phyloP scores from a whole-genome alignment of 2,329 filamentous ascomycete species.

The Talaromyces rugulosus region DNA sequence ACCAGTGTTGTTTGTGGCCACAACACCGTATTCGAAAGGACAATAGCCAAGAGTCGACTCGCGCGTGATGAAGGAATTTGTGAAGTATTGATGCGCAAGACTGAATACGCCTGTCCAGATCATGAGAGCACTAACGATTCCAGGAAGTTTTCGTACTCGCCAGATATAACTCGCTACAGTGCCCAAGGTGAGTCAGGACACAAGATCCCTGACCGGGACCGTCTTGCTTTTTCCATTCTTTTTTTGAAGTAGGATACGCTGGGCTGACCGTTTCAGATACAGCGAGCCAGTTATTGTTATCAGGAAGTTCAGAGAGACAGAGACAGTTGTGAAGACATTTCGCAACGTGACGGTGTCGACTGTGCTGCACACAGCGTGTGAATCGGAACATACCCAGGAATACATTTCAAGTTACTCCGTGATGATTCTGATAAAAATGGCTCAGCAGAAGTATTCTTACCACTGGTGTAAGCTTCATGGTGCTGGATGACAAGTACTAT shows the following conservation, averaged over 20 bases:
- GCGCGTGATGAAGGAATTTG: neutral
- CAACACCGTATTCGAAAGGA: neutral
- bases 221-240: neutral
- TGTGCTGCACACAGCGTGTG: no score
- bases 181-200: neutral
- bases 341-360: neutral
- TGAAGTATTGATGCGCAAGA: neutral
- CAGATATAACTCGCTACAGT: neutral
- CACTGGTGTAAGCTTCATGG: no score
- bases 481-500: no score
- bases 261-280: neutral
- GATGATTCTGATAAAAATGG: no score
- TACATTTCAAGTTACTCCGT: no score
- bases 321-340: neutral
- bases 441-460: no score
- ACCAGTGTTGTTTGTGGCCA: neutral
- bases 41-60: neutral
- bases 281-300: neutral
- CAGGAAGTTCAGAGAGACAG: neutral
- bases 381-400: no score
- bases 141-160: neutral
- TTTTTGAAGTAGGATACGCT: neutral
- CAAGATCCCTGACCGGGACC: neutral
- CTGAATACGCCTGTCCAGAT: neutral
- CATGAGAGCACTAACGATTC: neutral